Percentiles rank a stretch among this genome's conserved stretches.
Conservation (phyloP, 768 basidiomycete genomes). For the Mycena kentingensis region DNA sequence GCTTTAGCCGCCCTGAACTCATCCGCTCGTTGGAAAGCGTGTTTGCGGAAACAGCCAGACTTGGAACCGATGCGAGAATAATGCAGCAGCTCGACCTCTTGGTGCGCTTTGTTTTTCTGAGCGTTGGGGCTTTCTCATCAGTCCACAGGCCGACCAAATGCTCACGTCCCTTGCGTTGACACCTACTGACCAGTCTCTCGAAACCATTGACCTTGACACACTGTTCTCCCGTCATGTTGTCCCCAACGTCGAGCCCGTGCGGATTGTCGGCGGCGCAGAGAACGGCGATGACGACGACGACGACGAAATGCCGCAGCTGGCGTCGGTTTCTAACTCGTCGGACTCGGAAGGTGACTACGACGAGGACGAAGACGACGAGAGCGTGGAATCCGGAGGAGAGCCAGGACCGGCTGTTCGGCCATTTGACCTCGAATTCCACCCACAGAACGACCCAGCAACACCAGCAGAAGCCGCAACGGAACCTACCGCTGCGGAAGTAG, state of each 20-base stretch:
- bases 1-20: constrained; percentile 11
- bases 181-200: constrained; percentile 15
- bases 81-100: constrained; percentile 51
- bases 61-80: too few species aligned
- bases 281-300: constrained; percentile 18
- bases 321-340: constrained; percentile 34
- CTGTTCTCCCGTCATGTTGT: constrained; percentile 20
- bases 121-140: background rate
- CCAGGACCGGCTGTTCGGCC: constrained; percentile 6
- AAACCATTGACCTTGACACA: constrained; percentile 5
- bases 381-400: background rate
- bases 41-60: constrained; percentile 22
- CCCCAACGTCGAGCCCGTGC: constrained; percentile 7
- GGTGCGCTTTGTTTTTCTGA: constrained; percentile 37
- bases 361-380: constrained; percentile 4
- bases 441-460: constrained; percentile 1
- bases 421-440: constrained; percentile 16
- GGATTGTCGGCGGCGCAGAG: constrained; percentile 12
- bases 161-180: constrained; percentile 21
- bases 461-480: background rate
- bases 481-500: background rate
- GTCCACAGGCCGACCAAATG: constrained; percentile 38
- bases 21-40: constrained; percentile 21
- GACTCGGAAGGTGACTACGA: constrained; percentile 11
- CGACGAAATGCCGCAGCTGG: constrained; percentile 41